Conservation (phyloP, 1,284 basidiomycete species). For the Marasmius sp. region DNA sequence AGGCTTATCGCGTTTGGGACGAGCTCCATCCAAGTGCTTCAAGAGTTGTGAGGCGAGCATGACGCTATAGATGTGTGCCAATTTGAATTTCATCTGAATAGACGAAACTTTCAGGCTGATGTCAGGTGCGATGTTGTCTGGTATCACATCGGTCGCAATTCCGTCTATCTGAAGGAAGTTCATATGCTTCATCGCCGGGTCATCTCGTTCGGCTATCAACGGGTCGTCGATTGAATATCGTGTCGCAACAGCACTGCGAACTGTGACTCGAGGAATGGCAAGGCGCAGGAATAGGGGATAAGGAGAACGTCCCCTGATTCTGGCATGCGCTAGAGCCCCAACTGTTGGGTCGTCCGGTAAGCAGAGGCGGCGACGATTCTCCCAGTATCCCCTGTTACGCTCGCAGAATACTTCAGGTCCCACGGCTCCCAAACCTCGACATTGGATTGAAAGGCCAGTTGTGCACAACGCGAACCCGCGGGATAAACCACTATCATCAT, state of each 20-base stretch:
- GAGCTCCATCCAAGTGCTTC: conserved; percentile 39
- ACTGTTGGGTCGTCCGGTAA: conserved; percentile 65
- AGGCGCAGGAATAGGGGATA: conserved; percentile 42
- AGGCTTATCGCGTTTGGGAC: not conserved
- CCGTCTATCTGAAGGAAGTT: conserved; percentile 50
- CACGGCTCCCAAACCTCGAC: conserved; percentile 45
- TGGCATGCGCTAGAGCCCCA: conserved; percentile 48
- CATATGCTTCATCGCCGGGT: conserved; percentile 38
- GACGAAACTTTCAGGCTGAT: conserved; percentile 39
- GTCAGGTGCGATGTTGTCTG: conserved; percentile 34
- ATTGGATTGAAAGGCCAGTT: conserved; percentile 58
- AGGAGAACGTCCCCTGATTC: conserved; percentile 35
- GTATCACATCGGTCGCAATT: conserved; percentile 34
- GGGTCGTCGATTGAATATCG: conserved; percentile 65
- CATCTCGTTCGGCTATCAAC: conserved; percentile 51
- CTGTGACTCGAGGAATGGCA: conserved; percentile 43
- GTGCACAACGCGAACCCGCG: conserved; percentile 69
- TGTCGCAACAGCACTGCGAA: conserved; percentile 63
- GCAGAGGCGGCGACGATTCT: conserved; percentile 47
- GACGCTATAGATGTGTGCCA: conserved; percentile 74
- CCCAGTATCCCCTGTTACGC: conserved; percentile 47
- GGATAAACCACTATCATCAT: conserved; percentile 62
- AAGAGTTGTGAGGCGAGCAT: conserved; percentile 67
- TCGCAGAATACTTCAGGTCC: conserved; percentile 17
- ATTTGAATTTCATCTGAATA: conserved; percentile 50